phyloP scores from a whole-genome alignment of 2,329 filamentous ascomycete species.

The Thelonectria blattea region DNA sequence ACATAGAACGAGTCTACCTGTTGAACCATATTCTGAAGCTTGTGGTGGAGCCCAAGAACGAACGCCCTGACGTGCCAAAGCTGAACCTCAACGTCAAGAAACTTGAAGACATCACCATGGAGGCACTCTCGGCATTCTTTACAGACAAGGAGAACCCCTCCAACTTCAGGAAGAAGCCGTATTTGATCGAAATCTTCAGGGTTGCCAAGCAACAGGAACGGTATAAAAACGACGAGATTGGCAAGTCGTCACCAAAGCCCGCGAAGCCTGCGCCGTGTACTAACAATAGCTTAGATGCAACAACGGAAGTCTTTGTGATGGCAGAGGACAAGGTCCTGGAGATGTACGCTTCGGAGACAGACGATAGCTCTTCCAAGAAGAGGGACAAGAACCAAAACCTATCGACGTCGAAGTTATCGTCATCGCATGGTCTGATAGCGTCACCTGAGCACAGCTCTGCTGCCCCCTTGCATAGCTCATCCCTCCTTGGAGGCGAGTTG shows the following conservation, averaged over 20 bases:
- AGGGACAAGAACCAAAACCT: constrained; percentile 51
- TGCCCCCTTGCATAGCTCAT: constrained; percentile 40
- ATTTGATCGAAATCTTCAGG: constrained; percentile 66
- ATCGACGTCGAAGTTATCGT: constrained; percentile 44
- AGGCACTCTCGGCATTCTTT: constrained; percentile 65
- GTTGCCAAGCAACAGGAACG: constrained; percentile 64
- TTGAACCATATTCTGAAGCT: constrained; percentile 66
- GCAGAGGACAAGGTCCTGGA: constrained; percentile 58
- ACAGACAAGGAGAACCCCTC: constrained; percentile 56
- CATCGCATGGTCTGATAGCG: constrained; percentile 45
- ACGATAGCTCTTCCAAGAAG: constrained; percentile 50
- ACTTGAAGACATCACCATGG: constrained; percentile 63
- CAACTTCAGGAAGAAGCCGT: constrained; percentile 61
- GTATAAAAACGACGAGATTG: constrained; percentile 62
- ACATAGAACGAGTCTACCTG: constrained; percentile 62
- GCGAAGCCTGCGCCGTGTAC: background rate
- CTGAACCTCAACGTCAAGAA: constrained; percentile 60
- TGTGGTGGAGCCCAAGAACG: constrained; percentile 56
- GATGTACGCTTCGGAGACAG: constrained; percentile 55
- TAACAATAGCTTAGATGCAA: constrained; percentile 48
- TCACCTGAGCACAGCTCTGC: constrained; percentile 46
- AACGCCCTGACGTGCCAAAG: constrained; percentile 60
- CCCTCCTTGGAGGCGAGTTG: constrained; percentile 50
- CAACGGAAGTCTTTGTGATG: constrained; percentile 56
- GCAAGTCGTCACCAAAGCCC: constrained; percentile 44